phyloP scores from a whole-genome alignment of 805 yeast genomes.

The Candida maltosa region DNA sequence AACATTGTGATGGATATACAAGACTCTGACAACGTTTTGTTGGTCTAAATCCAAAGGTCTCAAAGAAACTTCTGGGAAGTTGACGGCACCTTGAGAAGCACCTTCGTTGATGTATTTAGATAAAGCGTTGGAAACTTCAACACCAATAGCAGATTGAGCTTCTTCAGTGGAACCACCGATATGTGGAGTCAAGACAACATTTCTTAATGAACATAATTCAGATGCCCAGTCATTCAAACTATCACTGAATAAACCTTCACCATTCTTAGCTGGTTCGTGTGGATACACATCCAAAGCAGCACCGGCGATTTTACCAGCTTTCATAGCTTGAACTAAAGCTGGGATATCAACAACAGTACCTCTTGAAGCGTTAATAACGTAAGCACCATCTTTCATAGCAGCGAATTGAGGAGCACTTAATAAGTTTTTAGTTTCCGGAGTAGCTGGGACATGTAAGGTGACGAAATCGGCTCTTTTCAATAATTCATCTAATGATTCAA shows the following conservation, averaged over 20 bases:
- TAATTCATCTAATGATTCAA: constrained; percentile 77
- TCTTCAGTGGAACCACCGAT: constrained; percentile 99
- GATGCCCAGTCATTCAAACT: constrained; percentile 79
- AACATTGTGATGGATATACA: constrained; percentile 95
- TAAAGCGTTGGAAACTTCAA: constrained; percentile 86
- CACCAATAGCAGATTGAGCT: constrained; percentile 96
- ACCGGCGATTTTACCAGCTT: constrained; percentile 92
- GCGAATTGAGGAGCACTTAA: constrained; percentile 88
- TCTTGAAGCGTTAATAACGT: constrained; percentile 92
- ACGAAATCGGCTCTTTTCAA: constrained; percentile 82
- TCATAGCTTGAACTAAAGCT: constrained; percentile 87
- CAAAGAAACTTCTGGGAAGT: constrained; percentile 96
- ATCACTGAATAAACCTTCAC: constrained; percentile 72
- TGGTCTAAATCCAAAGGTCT: constrained; percentile 87
- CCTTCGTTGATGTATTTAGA: constrained; percentile 95
- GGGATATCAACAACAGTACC: constrained; percentile 97
- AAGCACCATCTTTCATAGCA: constrained; percentile 94
- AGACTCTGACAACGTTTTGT: constrained; percentile 84
- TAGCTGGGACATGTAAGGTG: constrained; percentile 91
- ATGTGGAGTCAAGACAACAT: constrained; percentile 92
- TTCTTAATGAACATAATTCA: constrained; percentile 77
- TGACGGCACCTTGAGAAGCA: constrained; percentile 89
- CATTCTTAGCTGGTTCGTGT: constrained; percentile 95
- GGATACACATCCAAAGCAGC: constrained; percentile 97
- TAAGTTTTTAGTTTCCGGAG: constrained; percentile 87